Evolutionary conservation across 805 yeast species (phyloP), one percentile per base, ranked within the genome.

Genomic region (Spathaspora arborariae): DNA sequence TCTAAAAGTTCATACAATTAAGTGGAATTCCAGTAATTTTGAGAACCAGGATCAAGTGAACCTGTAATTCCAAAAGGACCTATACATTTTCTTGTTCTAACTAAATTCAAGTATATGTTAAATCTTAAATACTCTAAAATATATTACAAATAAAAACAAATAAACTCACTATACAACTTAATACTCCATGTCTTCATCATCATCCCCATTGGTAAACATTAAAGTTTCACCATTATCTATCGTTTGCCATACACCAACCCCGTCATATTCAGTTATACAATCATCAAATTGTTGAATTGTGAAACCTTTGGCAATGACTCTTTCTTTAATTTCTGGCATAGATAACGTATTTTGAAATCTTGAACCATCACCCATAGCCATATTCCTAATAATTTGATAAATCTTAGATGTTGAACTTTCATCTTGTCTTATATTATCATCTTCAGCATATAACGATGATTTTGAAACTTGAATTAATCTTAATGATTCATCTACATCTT

Each of bases 401-500:
- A 91, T 83, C 60, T 78, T 81, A 10, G 95, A 79, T 4, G 81
- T 75, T 6, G 82, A 76, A 44, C 87, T 78, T 45, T 79, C 77
- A 57, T 88, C 95, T 51, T 81, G 88, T 36, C 73, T 65, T 22
- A 68, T 70, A 44, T 70, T 70, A 34, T 62, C 61, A 41, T 75
- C 79, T 37, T 78, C 80, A 39, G 78, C 74, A 52, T 79, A 78
- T 57, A 92, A 75, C 6, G 96, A 85, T 48, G 85, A 82, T 66
- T 91, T 88, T n/a, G 96, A 88, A 11, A 88, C 96, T 56, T 84
- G 84, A 47, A 84, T 74, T 54, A 94, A 76, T 59, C 99, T 80
- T 58, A 94, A 72, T 0, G 99, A 97, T 69, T 94, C 99, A 59
- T 94, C 98, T 36, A 94, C 97, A 65, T 94, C 98, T 48, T 80